Percentiles rank a stretch among this genome's conserved stretches.
Evolutionary conservation across 805 yeast species (phyloP).

Genomic region (Metschnikowia similis): DNA sequence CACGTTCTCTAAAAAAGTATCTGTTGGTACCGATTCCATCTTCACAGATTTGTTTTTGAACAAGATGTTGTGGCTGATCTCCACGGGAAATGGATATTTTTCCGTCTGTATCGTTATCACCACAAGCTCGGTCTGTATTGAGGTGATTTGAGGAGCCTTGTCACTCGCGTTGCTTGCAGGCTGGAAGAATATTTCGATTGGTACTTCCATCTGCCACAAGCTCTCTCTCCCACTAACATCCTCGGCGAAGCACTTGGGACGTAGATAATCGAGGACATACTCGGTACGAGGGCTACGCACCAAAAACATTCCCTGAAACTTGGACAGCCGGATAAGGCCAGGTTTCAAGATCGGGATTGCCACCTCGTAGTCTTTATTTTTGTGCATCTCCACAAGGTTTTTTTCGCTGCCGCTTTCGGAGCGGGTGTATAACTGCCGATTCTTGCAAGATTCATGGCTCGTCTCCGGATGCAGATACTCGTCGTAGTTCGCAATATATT

Average conservation of each 20-base stretch:
- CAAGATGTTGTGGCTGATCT: slow-evolving; percentile 31
- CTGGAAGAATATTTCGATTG: slow-evolving; percentile 22
- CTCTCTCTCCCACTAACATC: slow-evolving; percentile 4
- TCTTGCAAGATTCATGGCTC: slow-evolving; percentile 8
- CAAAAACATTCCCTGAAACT: slow-evolving; percentile 29
- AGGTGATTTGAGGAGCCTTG: slow-evolving; percentile 24
- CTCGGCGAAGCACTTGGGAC: slow-evolving; percentile 18
- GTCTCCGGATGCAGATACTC: background rate
- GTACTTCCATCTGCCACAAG: slow-evolving; percentile 24
- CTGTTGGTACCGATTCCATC: slow-evolving; percentile 13
- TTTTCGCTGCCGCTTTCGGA: background rate
- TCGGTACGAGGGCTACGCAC: slow-evolving; percentile 29
- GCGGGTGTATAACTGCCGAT: slow-evolving; percentile 15
- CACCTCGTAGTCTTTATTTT: slow-evolving; percentile 22
- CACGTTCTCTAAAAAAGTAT: slow-evolving; percentile 30
- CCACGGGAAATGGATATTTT: slow-evolving; percentile 31
- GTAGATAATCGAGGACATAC: slow-evolving; percentile 24
- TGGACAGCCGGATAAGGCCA: slow-evolving; percentile 26
- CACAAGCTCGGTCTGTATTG: slow-evolving; percentile 28
- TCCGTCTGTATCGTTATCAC: slow-evolving; percentile 30
- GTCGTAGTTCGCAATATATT: background rate
- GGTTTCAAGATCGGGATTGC: slow-evolving; percentile 28
- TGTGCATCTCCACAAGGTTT: slow-evolving; percentile 1
- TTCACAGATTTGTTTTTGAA: slow-evolving; percentile 23
- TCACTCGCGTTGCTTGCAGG: background rate